Evolutionary conservation across 2,329 filamentous ascomycete species (phyloP).

Genomic region (Monosporascus sp.): DNA sequence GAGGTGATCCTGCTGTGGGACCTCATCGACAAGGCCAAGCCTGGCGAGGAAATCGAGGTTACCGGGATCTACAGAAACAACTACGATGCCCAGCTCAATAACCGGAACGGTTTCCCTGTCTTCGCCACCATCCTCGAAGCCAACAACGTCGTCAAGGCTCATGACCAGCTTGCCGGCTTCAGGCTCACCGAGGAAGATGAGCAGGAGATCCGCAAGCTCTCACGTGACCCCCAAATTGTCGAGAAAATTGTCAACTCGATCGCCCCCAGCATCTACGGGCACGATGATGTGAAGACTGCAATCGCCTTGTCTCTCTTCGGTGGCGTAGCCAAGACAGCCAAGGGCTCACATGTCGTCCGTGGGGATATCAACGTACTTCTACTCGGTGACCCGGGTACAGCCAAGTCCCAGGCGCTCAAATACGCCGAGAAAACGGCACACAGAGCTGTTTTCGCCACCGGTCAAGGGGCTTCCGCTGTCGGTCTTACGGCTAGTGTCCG

Average conservation of each 20-base stretch:
- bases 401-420: slow-evolving; percentile 95
- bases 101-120: slow-evolving; percentile 96
- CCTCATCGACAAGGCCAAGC: slow-evolving; percentile 93
- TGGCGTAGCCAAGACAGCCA: slow-evolving; percentile 86
- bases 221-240: slow-evolving; percentile 83
- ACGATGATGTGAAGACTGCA: slow-evolving; percentile 94
- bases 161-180: slow-evolving; percentile 96
- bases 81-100: slow-evolving; percentile 95
- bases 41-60: slow-evolving; percentile 94
- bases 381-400: slow-evolving; percentile 93
- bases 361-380: slow-evolving; percentile 97
- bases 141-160: slow-evolving; percentile 93
- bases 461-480: slow-evolving; percentile 93
- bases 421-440: slow-evolving; percentile 98
- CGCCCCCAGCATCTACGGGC: slow-evolving; percentile 94
- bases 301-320: slow-evolving; percentile 92
- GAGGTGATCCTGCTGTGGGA: slow-evolving; percentile 97
- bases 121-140: slow-evolving; percentile 97
- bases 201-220: slow-evolving; percentile 79
- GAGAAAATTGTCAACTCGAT: slow-evolving; percentile 92
- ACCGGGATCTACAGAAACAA: slow-evolving; percentile 98
- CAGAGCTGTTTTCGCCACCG: slow-evolving; percentile 93
- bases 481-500: slow-evolving; percentile 96
- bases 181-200: slow-evolving; percentile 93
- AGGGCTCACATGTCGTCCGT: slow-evolving; percentile 83